Percentiles rank a stretch among this genome's conserved stretches.
phyloP scores from a whole-genome alignment of 2,329 filamentous ascomycete genomes.

The Penicillium sclerotigenum region DNA sequence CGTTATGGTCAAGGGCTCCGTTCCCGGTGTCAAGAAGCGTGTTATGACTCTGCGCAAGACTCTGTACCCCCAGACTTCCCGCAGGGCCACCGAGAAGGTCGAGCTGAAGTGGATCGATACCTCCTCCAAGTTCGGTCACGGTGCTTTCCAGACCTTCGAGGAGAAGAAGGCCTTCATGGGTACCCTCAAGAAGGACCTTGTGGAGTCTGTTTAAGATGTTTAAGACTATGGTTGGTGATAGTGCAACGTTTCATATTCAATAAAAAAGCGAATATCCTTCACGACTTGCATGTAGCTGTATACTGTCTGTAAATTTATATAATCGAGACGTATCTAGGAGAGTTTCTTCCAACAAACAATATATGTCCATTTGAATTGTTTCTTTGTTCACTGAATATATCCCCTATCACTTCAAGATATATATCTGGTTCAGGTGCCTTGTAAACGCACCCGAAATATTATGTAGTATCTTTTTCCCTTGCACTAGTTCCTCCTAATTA shows the following conservation, averaged over 20 bases:
- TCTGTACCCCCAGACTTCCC: slow-evolving; percentile 94
- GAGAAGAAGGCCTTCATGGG: slow-evolving; percentile 98
- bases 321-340: background rate
- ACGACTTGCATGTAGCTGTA: slow-evolving; percentile 15
- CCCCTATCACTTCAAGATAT: background rate
- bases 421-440: background rate
- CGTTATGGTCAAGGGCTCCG: slow-evolving; percentile 93
- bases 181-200: slow-evolving; percentile 98
- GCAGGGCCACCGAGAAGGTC: slow-evolving; percentile 97
- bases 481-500: background rate
- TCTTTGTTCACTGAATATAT: background rate
- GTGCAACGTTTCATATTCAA: slow-evolving; percentile 40
- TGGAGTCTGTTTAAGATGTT: slow-evolving; percentile 53
- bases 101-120: slow-evolving; percentile 99
- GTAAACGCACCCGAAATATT: background rate
- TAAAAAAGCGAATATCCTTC: slow-evolving; percentile 42
- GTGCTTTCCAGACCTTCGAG: slow-evolving; percentile 96
- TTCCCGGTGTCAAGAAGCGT: slow-evolving; percentile 98
- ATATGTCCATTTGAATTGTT: background rate
- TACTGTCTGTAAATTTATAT: background rate
- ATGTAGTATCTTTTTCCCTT: background rate
- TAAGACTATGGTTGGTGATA: slow-evolving; percentile 36
- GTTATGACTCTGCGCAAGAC: slow-evolving; percentile 98
- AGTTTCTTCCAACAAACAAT: background rate
- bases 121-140: slow-evolving; percentile 99